Percentiles rank a stretch among this genome's conserved stretches.
Conservation (phyloP, 108 stramenopile species). For the Conticribra weissflogii region DNA sequence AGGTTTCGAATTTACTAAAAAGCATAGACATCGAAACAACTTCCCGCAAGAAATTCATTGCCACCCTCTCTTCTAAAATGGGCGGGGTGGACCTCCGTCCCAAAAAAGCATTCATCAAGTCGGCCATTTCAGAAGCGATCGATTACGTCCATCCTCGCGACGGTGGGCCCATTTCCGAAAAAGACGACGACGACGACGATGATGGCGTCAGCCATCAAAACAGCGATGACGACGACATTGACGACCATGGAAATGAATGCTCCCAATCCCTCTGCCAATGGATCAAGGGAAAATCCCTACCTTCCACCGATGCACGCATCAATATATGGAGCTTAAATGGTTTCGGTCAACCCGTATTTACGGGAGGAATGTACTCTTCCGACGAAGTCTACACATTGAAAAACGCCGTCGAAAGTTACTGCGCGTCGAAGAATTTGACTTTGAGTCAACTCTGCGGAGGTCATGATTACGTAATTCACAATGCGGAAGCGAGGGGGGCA, state of each 20-base stretch:
- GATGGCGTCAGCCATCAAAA: no score
- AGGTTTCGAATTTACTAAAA: background rate
- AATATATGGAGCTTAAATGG: constrained; percentile 69
- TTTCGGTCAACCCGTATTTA: constrained; percentile 57
- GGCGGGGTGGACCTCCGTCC: background rate
- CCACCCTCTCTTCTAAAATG: background rate
- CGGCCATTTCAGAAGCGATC: background rate
- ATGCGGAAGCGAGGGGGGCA: constrained; percentile 75
- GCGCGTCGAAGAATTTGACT: constrained; percentile 58
- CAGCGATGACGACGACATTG: background rate
- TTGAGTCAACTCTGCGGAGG: constrained; percentile 71
- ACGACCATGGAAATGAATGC: background rate
- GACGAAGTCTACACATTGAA: constrained; percentile 63
- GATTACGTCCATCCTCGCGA: background rate
- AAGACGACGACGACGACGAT: background rate
- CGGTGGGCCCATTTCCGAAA: background rate
- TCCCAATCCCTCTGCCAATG: constrained; percentile 7
- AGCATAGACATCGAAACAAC: background rate
- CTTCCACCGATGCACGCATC: constrained; percentile 20
- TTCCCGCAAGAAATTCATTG: background rate
- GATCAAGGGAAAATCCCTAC: constrained; percentile 26
- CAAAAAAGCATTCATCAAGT: background rate
- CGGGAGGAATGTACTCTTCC: constrained; percentile 63
- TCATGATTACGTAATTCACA: constrained; percentile 57
- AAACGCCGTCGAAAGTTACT: constrained; percentile 66